Evolutionary conservation across 352 stramenopile species (phyloP).

Genomic region (Pythium vanterpoolii): DNA sequence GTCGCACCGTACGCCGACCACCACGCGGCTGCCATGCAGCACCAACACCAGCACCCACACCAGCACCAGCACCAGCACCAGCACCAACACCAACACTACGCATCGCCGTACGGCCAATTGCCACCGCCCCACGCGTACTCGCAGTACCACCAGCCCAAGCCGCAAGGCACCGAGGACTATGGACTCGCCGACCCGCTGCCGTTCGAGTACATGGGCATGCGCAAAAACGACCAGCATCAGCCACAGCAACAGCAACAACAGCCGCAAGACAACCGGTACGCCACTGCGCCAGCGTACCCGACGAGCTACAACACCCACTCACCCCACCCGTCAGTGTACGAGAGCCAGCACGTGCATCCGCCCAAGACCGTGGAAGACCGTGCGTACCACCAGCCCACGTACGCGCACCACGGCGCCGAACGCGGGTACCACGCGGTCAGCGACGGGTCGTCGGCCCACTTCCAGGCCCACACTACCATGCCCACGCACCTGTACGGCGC

Average conservation of each 20-base stretch:
- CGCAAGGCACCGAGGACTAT: constrained; percentile 46
- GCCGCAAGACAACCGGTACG: constrained; percentile 20
- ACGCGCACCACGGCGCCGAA: constrained; percentile 14
- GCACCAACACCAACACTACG: constrained; percentile 11
- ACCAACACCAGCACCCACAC: constrained; percentile 14
- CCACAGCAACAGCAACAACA: neutral
- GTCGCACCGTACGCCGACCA: constrained; percentile 1
- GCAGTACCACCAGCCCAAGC: constrained; percentile 20
- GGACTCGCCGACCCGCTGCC: constrained; percentile 60
- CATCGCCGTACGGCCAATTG: constrained; percentile 25
- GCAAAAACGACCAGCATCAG: constrained; percentile 25
- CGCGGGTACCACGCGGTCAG: neutral
- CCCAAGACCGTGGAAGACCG: constrained; percentile 26
- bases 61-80: constrained; percentile 6
- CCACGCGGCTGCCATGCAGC: constrained; percentile 10
- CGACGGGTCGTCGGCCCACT: constrained; percentile 5
- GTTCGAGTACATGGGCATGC: constrained; percentile 75
- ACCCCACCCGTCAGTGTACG: constrained; percentile 25
- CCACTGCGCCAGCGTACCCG: neutral
- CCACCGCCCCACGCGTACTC: constrained; percentile 28
- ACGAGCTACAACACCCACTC: constrained; percentile 20
- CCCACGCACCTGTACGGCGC: constrained; percentile 19
- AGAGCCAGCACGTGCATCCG: constrained; percentile 24
- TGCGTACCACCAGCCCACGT: constrained; percentile 18
- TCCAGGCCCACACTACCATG: constrained; percentile 13